A percentile compares a stretch with the other conserved stretches of the same genome.
Evolutionary conservation across 1,139 yeast genomes (phyloP).

Genomic region (Zygotorulaspora mrakii): DNA sequence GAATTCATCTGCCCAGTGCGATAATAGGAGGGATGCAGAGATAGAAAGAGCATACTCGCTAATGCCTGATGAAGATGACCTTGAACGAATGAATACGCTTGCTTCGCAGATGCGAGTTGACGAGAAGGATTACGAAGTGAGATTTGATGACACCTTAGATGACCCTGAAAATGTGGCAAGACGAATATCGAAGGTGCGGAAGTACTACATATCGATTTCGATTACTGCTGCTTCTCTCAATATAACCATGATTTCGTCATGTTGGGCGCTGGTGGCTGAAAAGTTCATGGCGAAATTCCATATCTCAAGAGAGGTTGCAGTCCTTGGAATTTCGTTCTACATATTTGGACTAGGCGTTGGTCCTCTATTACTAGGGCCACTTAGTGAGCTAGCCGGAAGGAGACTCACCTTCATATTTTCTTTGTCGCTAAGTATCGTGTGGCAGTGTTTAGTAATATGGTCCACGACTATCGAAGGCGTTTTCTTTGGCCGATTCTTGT

Average conservation of each 20-base stretch:
- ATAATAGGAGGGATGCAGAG: too few species aligned
- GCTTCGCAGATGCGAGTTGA: constrained; percentile 2
- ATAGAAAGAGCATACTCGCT: constrained; percentile 1
- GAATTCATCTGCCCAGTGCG: not conserved
- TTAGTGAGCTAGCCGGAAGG: constrained; percentile 75
- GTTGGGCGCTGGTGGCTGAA: constrained; percentile 53
- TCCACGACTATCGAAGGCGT: constrained; percentile 61
- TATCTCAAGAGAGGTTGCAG: constrained; percentile 56
- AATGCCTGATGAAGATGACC: constrained; percentile 4
- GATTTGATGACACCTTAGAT: constrained; percentile 31
- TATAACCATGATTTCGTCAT: constrained; percentile 51
- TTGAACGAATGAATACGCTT: constrained; percentile 2
- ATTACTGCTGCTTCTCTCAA: constrained; percentile 47
- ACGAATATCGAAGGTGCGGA: constrained; percentile 39
- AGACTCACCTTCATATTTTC: constrained; percentile 63
- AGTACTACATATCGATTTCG: constrained; percentile 53
- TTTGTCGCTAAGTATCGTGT: constrained; percentile 51
- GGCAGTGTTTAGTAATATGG: constrained; percentile 65
- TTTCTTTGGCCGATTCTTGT: constrained; percentile 60
- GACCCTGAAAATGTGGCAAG: constrained; percentile 53
- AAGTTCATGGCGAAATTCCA: constrained; percentile 48
- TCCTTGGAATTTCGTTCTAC: constrained; percentile 62
- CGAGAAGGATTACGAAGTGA: constrained; percentile 27
- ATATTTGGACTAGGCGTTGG: constrained; percentile 74
- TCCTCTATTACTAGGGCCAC: constrained; percentile 73